Evolutionary conservation across 2,329 filamentous ascomycete genomes (phyloP), one percentile per base, ranked within the genome.

Genomic region (Neofusicoccum laricinum): DNA sequence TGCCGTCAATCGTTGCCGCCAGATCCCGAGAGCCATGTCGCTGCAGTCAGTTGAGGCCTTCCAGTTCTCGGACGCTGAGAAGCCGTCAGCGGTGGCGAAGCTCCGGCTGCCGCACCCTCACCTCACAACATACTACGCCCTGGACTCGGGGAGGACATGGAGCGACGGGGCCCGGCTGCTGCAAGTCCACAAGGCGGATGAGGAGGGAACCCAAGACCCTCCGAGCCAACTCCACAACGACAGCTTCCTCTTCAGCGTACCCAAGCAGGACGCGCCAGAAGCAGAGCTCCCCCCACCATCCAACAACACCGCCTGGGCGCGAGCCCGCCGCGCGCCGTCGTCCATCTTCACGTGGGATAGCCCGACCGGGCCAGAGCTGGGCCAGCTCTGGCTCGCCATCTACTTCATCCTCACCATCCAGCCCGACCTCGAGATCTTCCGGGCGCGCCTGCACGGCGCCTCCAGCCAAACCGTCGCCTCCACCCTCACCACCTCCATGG

Each of bases 381-480:
- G 75, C 2, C 80, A 83, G 67, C 70, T 81, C 15, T 83, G 81
- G 81, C 78, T 81, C 51, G 71, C 82, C 25, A 68, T 80, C 19
- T 80, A 83, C 66, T 77, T 78, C 4, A 74, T 83, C 64, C 77
- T 80, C 46, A 76, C 80, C 14, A 72, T 77, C 17, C 75, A 80
- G 48, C 79, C 80, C 32, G 71, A 78, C 15, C 71, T 77, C 19
- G 81, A 83, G 69, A 77, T 77, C 63, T 77, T 83, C 69, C 75
- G 81, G 21, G 71, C 82, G 15, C 69, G 72, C 3, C 73, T 83
- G 17, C 67, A 69, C 8, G 80, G 81, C 34, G 70, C 70, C 7
- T 73, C 73, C 30, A 73, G 74, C 3, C 67, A 76, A 4, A 79
- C 82, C 65, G 72, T 82, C 14, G 75, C 79, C 62, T 57, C 69